Conservation (phyloP, 495 filamentous ascomycete species). For the Penicillium pulvis region DNA sequence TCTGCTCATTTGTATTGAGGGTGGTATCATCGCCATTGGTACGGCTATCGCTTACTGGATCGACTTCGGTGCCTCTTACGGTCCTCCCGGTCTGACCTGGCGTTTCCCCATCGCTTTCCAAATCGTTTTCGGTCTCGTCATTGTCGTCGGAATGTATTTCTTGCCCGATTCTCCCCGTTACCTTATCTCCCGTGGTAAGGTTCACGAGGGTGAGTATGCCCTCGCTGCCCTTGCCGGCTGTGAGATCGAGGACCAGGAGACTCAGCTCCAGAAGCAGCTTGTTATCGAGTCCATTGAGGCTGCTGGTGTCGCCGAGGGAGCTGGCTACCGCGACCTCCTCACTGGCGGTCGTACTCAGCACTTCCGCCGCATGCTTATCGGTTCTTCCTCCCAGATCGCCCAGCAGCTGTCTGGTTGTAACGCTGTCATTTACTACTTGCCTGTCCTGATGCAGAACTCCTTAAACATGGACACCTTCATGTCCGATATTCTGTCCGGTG, state of each 20-base stretch:
- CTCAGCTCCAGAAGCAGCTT: conserved; percentile 60
- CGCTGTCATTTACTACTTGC: conserved; percentile 85
- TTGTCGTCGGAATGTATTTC: conserved; percentile 63
- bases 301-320: conserved; percentile 39
- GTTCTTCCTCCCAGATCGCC: conserved; percentile 70
- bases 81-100: conserved; percentile 66
- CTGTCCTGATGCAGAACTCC: conserved; percentile 70
- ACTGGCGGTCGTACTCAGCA: conserved; percentile 49
- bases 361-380: conserved; percentile 52
- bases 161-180: conserved; percentile 79
- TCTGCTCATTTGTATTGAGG: conserved; percentile 82
- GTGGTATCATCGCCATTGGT: conserved; percentile 77
- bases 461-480: conserved; percentile 64
- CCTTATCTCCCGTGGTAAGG: conserved; percentile 66
- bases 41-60: conserved; percentile 81
- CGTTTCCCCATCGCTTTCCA: conserved; percentile 85
- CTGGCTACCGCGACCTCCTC: conserved; percentile 41
- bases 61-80: conserved; percentile 76
- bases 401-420: conserved; percentile 80
- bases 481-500: conserved; percentile 72
- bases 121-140: conserved; percentile 69
- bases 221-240: conserved; percentile 68
- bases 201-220: conserved; percentile 68
- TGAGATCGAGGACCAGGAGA: conserved; percentile 59
- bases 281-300: conserved; percentile 77